Evolutionary conservation across 2,329 filamentous ascomycete genomes (phyloP).

Genomic region (Alternaria dauci): DNA sequence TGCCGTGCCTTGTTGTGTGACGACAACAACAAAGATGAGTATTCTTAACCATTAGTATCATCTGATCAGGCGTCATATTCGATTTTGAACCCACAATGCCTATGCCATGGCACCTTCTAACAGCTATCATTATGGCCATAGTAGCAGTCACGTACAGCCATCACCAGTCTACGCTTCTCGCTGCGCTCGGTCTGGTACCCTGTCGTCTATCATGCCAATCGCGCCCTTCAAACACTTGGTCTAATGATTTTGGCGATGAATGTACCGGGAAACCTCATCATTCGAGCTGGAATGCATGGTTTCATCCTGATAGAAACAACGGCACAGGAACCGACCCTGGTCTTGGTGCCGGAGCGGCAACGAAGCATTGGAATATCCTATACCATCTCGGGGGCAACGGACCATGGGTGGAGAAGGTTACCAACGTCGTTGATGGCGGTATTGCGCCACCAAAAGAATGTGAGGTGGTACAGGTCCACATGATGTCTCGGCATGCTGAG

Average conservation of each 20-base stretch:
- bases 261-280: constrained; percentile 43
- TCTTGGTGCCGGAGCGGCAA: constrained; percentile 38
- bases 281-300: constrained; percentile 48
- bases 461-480: constrained; percentile 65
- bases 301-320: constrained; percentile 39
- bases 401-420: constrained; percentile 62
- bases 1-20: constrained; percentile 6
- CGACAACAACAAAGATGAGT: constrained; percentile 10
- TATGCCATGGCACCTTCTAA: neutral
- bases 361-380: constrained; percentile 58
- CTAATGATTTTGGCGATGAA: constrained; percentile 35
- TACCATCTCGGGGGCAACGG: constrained; percentile 65
- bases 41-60: neutral
- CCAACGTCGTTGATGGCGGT: constrained; percentile 52
- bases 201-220: constrained; percentile 10
- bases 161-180: neutral
- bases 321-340: constrained; percentile 13
- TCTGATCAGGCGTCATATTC: neutral
- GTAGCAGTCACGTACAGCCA: constrained; percentile 1
- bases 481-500: constrained; percentile 67
- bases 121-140: constrained; percentile 11
- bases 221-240: constrained; percentile 11
- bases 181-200: constrained; percentile 1
- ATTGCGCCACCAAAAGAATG: constrained; percentile 59
- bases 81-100: constrained; percentile 7